These are phyloP conservation scores for Mycena capillaripes DNA, from an alignment of 768 basidiomycete species.

Conservation along the genomic window DNA sequence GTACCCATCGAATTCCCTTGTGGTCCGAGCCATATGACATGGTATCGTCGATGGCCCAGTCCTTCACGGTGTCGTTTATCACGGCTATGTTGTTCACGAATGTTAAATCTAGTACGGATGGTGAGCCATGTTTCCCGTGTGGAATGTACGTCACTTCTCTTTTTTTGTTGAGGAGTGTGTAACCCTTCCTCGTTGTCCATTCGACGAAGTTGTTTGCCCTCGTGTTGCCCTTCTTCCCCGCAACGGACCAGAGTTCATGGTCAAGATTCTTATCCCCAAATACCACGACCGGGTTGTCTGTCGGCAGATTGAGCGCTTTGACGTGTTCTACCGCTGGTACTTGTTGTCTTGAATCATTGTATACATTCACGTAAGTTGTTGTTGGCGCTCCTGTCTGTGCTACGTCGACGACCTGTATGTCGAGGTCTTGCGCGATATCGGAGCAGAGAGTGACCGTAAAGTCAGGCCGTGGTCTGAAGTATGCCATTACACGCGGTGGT, in stretches of 20 bases:
- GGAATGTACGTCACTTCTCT: constrained; percentile 7
- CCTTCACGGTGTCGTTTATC: neutral
- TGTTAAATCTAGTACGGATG: constrained; percentile 10
- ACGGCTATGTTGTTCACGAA: neutral
- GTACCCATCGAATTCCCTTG: neutral
- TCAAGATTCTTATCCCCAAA: constrained; percentile 13
- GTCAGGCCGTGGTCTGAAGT: no score
- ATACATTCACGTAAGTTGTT: no score
- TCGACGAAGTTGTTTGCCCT: neutral
- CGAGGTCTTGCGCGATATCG: no score
- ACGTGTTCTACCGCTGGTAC: no score
- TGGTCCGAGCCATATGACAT: constrained; percentile 18
- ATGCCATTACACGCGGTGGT: no score
- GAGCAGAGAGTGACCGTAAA: no score
- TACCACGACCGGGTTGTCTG: neutral
- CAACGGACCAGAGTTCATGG: constrained; percentile 13
- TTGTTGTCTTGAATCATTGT: no score
- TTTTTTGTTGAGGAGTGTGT: constrained; percentile 3
- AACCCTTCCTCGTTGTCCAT: neutral
- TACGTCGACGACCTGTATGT: no score
- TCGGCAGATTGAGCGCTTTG: neutral
- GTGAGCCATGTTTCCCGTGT: neutral
- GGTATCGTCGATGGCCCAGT: no score
- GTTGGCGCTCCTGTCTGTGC: no score
- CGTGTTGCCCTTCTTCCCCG: neutral